phyloP scores from a whole-genome alignment of 495 filamentous ascomycete genomes.

The Neurospora discreta region DNA sequence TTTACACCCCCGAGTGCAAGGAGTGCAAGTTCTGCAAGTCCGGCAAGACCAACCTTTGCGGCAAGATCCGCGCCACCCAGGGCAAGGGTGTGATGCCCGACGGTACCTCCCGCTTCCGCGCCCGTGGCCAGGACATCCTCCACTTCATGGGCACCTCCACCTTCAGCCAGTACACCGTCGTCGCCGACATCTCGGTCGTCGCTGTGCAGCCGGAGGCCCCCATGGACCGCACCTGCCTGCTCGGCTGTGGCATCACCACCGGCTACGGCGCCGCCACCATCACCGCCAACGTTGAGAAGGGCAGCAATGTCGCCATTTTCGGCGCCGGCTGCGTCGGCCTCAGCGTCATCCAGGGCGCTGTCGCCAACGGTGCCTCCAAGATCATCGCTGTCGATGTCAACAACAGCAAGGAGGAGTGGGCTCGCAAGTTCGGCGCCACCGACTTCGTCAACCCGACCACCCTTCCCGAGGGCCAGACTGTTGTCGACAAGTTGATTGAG shows the following conservation, averaged over 20 bases:
- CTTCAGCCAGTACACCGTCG: slow-evolving; percentile 97
- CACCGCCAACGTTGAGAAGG: slow-evolving; percentile 82
- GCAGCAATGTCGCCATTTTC: slow-evolving; percentile 85
- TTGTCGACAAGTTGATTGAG: slow-evolving; percentile 86
- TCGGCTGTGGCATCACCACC: slow-evolving; percentile 97
- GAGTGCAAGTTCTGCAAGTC: slow-evolving; percentile 99
- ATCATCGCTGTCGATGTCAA: slow-evolving; percentile 98
- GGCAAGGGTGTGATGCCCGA: slow-evolving; percentile 96
- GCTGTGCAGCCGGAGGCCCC: slow-evolving; percentile 83
- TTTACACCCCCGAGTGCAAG: slow-evolving; percentile 93
- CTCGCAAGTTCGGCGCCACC: slow-evolving; percentile 88
- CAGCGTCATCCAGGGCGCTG: slow-evolving; percentile 87
- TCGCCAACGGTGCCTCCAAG: slow-evolving; percentile 72
- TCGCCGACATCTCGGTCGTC: slow-evolving; percentile 96
- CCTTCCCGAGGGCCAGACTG: slow-evolving; percentile 57
- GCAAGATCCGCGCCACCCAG: slow-evolving; percentile 96
- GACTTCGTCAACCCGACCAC: slow-evolving; percentile 92
- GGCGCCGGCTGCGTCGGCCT: slow-evolving; percentile 93
- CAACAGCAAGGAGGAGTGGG: slow-evolving; percentile 82
- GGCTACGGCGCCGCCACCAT: slow-evolving; percentile 93
- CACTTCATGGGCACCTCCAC: slow-evolving; percentile 99
- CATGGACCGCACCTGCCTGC: slow-evolving; percentile 89
- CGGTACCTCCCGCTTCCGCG: slow-evolving; percentile 88
- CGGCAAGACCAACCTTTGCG: slow-evolving; percentile 98
- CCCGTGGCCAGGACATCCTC: slow-evolving; percentile 83